Evolutionary conservation across 2,329 filamentous ascomycete genomes (phyloP), one percentile per base, ranked within the genome.

Genomic region (Cryphonectria nitschkei): DNA sequence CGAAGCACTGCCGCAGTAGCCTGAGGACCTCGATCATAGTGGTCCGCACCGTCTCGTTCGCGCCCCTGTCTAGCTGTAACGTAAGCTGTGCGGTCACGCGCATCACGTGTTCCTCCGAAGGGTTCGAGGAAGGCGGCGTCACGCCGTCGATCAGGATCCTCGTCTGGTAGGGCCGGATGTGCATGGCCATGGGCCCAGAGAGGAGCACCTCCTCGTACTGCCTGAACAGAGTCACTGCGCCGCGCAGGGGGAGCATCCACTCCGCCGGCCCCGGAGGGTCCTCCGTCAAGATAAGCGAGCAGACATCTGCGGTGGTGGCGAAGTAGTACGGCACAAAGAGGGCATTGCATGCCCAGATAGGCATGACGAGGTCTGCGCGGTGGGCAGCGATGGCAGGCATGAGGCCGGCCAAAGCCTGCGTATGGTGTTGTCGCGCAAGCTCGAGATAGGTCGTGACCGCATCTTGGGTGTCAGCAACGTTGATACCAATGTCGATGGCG

Each of bases 281-380:
- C 26, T 74, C 70, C 67, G 72, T 75, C 68, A 76, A 74, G 29
- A 77, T 70, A 0, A 77, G 73, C 41, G 73, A 72, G 34, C 67
- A 64, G 14, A 75, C 69, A n/a, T 76, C 74, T 46, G 67, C 70
- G n/a, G 74, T 70, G 0, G 72, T 73, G 1, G 74, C 74, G 61
- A 77, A 76, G 65, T 76, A 73, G 43, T 76, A 76, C 39, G 74
- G 73, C 14, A 77, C 65, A 56, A 77, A 74, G 11, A 77, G 62
- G 26, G 74, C 74, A n/a, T 75, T 74, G 72, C 75, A 76, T 2
- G 74, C 74, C 61, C 76, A 78, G 19, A 78, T 67, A 13, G 76
- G 64, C 1, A 69, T 70, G 11, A 75, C 75, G 41, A 72, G 71
- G 34, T 69, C 74, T 13, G 74, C 52, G 34, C 61, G 69, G 26